Base-by-base conservation (phyloP, 75 land plant genomes). In the Chamaecyparis obtusa region DNA sequence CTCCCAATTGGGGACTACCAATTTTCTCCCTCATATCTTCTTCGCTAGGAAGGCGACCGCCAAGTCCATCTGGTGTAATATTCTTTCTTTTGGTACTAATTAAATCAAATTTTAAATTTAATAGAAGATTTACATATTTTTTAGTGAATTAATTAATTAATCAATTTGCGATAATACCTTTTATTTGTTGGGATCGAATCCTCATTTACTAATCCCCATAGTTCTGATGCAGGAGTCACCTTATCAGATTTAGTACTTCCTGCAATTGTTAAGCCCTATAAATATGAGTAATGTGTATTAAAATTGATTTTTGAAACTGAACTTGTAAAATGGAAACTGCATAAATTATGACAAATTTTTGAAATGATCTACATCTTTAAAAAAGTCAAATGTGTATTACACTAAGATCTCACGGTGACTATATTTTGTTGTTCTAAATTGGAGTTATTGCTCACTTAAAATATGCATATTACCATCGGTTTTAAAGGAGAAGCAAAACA, bases 161-260 rank as follows among this genome's bases (percentile, higher is more conserved):
- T 64, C 5, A 19, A 14, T 5, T 24, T 4, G n/a, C n/a, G n/a
- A n/a, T 64, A 4, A 64, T 9, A 49, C 51, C 51, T 49, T 8
- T 1, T 49, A 8, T n/a, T 44, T 44, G 6, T 44, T 24, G 89
- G 89, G 17, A 71, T 60, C 32, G 88, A 90, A n/a, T 60, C 84
- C 24, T 85, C 91, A 36, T 48, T 90, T 15, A 87, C 86, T 54
- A 76, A 72, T 24, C 67, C 39, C 16, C 88, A 84, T 36, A 78
- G 69, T 48, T 84, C 89, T 85, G 90, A 76, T 0, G 83, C 36
- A n/a, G 90, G 87, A 16, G 89, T 89, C 48, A 83, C 46, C 84
- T 60, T 56, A 64, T 27, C 24, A 35, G 86, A 51, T 37, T 56
- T 83, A n/a, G 43, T 21, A 54, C 85, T 87, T 39, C 90, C 91